phyloP scores from a whole-genome alignment of 352 stramenopile genomes.

The Globisporangium okanoganense region DNA sequence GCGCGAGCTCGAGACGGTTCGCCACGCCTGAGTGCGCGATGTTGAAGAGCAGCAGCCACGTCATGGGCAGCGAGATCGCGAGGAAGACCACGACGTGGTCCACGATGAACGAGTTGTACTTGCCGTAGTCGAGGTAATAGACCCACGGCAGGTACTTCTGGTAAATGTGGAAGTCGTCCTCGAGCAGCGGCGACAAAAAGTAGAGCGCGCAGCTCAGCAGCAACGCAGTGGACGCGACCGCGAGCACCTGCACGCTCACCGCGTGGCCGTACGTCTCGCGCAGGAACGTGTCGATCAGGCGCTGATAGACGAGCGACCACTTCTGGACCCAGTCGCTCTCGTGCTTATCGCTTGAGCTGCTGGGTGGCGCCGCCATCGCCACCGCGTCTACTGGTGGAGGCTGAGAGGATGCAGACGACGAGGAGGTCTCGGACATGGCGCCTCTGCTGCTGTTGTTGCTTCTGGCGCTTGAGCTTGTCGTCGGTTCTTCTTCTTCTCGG shows the following conservation, averaged over 20 bases:
- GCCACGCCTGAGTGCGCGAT: slow-evolving; percentile 52
- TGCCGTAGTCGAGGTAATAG: slow-evolving; percentile 49
- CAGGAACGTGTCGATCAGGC: slow-evolving; percentile 36
- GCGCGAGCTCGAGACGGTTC: slow-evolving; percentile 41
- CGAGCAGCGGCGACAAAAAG: slow-evolving; percentile 48
- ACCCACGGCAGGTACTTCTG: slow-evolving; percentile 48
- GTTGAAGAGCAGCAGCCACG: slow-evolving; percentile 67
- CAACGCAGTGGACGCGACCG: slow-evolving; percentile 36
- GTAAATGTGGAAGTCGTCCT: slow-evolving; percentile 52
- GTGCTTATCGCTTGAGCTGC: not conserved
- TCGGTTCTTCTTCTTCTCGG: not conserved
- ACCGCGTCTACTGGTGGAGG: not conserved
- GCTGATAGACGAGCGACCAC: slow-evolving; percentile 18
- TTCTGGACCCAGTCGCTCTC: slow-evolving; percentile 15
- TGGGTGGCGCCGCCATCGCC: not conserved
- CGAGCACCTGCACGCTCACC: slow-evolving; percentile 52
- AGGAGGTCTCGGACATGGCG: slow-evolving; percentile 3
- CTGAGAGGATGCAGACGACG: not conserved
- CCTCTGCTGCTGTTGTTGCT: not conserved
- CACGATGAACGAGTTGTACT: slow-evolving; percentile 72
- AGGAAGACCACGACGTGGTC: slow-evolving; percentile 67
- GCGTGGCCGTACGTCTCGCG: slow-evolving; percentile 54
- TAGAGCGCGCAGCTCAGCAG: slow-evolving; percentile 50
- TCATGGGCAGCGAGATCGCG: slow-evolving; percentile 53
- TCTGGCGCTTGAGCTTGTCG: not conserved